These are phyloP conservation scores for Pyrenochaeta sp. DNA, from an alignment of 2,329 filamentous ascomycete genomes.

Conservation along the genomic window DNA sequence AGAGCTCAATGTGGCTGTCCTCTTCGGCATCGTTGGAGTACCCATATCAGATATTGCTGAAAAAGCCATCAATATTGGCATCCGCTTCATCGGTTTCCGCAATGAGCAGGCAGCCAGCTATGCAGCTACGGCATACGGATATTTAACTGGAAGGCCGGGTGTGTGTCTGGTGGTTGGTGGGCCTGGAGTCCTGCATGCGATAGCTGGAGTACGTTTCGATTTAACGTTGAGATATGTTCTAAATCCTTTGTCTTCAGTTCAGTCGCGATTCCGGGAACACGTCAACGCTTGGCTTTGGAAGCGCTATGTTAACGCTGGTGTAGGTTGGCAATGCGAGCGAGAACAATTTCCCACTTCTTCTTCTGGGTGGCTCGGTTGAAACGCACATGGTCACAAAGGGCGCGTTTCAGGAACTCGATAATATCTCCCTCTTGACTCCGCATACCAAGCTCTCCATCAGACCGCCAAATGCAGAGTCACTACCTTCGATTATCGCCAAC, in stretches of 20 bases:
- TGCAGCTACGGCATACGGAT: conserved; percentile 67
- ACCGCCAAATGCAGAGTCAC: conserved; percentile 55
- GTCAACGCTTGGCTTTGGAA: not conserved
- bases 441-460: conserved; percentile 56
- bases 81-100: conserved; percentile 66
- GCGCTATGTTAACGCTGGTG: not conserved
- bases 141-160: conserved; percentile 64
- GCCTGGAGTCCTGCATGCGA: conserved; percentile 65
- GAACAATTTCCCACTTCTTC: conserved; percentile 65
- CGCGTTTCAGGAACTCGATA: conserved; percentile 67
- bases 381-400: conserved; percentile 62
- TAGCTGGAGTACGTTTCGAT: conserved; percentile 58
- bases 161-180: conserved; percentile 68
- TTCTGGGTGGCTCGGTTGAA: conserved; percentile 64
- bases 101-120: conserved; percentile 68
- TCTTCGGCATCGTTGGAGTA: conserved; percentile 65
- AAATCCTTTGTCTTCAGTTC: not conserved
- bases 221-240: not conserved
- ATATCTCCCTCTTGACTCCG: conserved; percentile 61
- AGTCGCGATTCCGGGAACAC: not conserved
- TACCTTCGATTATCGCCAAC: conserved; percentile 58
- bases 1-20: conserved; percentile 59
- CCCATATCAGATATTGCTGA: conserved; percentile 67
- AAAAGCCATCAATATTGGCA: conserved; percentile 64
- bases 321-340: conserved; percentile 56